These are phyloP conservation scores for Beauveria sp. DNA, from an alignment of 2,329 filamentous ascomycete species.

Conservation along the genomic window DNA sequence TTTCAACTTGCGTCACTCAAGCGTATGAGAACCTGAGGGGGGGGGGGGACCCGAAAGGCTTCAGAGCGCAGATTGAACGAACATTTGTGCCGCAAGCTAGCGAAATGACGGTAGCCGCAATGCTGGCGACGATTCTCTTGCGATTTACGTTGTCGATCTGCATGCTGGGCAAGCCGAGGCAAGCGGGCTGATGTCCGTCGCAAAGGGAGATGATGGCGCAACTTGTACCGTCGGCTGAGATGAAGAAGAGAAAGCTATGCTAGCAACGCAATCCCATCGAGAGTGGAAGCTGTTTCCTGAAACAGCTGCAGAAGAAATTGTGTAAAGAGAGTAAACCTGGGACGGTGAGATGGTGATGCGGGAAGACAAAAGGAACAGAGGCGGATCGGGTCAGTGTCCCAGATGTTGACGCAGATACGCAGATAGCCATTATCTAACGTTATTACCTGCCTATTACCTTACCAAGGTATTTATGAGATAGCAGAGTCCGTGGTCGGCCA, in stretches of 20 bases:
- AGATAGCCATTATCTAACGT: background rate
- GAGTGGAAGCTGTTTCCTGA: background rate
- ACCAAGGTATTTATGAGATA: background rate
- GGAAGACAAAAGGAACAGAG: background rate
- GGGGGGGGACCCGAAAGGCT: background rate
- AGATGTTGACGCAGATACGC: background rate
- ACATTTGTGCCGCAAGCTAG: conserved; percentile 92
- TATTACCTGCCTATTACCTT: background rate
- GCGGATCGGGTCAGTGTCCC: conserved; percentile 4
- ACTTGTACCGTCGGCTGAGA: background rate
- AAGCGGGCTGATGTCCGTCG: background rate
- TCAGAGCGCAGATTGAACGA: conserved; percentile 24
- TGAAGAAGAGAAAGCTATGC: background rate
- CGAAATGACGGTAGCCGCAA: conserved; percentile 76
- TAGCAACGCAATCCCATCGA: background rate
- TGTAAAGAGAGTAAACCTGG: background rate
- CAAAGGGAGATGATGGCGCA: conserved; percentile 2
- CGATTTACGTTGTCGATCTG: conserved; percentile 44
- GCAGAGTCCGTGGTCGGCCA: conserved; percentile 8
- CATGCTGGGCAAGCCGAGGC: conserved; percentile 21
- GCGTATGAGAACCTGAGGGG: no score
- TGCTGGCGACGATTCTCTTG: conserved; percentile 71
- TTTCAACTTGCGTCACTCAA: background rate
- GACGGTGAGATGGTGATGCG: background rate
- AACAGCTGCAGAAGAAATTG: background rate